Percentiles rank a stretch among this genome's conserved stretches.
Conservation (phyloP, 331 rosid species). For the Pyrus hybrid region DNA sequence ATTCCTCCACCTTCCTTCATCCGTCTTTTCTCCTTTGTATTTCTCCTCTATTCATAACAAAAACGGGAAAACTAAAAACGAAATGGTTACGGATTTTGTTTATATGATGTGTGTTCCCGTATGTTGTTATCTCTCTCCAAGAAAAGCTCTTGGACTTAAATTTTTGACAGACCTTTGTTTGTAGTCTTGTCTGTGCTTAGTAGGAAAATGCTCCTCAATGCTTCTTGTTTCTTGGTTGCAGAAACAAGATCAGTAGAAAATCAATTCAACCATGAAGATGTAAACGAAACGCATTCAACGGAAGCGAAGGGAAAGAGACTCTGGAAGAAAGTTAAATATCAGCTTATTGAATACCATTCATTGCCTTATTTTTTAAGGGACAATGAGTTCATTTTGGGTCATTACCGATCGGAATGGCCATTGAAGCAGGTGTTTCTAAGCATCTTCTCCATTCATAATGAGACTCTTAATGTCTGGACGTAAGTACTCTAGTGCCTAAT, state of each 20-base stretch:
- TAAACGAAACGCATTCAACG: constrained; percentile 1
- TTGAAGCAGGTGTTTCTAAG: constrained; percentile 51
- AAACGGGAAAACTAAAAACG: too few relatives aligned
- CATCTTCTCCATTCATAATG: constrained; percentile 56
- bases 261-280: constrained; percentile 17
- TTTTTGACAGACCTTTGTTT: neutral
- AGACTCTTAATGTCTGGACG: constrained; percentile 71
- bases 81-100: neutral
- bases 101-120: neutral
- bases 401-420: constrained; percentile 60
- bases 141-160: neutral
- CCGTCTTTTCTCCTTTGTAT: too few relatives aligned
- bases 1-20: too few relatives aligned
- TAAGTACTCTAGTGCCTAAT: constrained; percentile 22
- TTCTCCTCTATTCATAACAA: too few relatives aligned
- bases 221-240: neutral
- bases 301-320: constrained; percentile 26
- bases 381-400: constrained; percentile 47
- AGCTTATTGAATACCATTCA: constrained; percentile 51
- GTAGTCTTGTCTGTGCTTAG: neutral
- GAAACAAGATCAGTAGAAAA: neutral
- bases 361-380: constrained; percentile 46
- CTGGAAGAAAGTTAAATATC: constrained; percentile 35
- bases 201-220: neutral
- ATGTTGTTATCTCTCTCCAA: neutral